Conservation (phyloP, 148 eudicot genomes). For the Polygonum aviculare region DNA sequence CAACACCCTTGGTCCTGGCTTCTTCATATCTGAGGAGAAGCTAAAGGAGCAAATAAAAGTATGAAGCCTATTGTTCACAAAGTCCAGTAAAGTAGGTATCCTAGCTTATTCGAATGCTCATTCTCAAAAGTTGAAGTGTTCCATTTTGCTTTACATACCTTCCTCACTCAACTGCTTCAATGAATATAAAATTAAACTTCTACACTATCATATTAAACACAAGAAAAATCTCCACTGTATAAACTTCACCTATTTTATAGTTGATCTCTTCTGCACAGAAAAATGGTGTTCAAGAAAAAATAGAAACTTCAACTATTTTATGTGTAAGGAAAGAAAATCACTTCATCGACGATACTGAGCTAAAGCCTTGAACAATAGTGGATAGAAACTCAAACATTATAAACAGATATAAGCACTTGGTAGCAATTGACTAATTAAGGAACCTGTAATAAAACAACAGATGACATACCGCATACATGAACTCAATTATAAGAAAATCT, state of each 20-base stretch:
- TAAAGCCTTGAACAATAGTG: background rate
- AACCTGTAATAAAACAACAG: background rate
- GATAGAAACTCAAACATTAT: background rate
- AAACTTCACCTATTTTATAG: too few species aligned
- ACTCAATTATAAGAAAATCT: slow-evolving; percentile 92
- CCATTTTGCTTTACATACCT: background rate
- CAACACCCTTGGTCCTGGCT: slow-evolving; percentile 65
- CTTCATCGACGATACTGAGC: too few species aligned
- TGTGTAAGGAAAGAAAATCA: too few species aligned
- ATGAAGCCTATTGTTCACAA: background rate
- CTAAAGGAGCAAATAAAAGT: slow-evolving; percentile 23
- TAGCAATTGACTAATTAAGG: background rate
- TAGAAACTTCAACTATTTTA: too few species aligned
- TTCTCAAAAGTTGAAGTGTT: background rate
- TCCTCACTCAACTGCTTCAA: background rate
- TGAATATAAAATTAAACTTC: too few species aligned
- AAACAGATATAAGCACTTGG: background rate
- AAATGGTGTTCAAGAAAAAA: background rate
- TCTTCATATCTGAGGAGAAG: slow-evolving; percentile 64
- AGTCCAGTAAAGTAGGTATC: background rate
- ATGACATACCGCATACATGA: slow-evolving; percentile 93
- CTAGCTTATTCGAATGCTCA: background rate
- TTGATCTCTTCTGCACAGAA: background rate
- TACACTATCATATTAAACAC: too few species aligned
- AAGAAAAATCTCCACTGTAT: too few species aligned